These are phyloP conservation scores for Aspergillus biplanus DNA, from an alignment of 495 filamentous ascomycete species.

Conservation along the genomic window DNA sequence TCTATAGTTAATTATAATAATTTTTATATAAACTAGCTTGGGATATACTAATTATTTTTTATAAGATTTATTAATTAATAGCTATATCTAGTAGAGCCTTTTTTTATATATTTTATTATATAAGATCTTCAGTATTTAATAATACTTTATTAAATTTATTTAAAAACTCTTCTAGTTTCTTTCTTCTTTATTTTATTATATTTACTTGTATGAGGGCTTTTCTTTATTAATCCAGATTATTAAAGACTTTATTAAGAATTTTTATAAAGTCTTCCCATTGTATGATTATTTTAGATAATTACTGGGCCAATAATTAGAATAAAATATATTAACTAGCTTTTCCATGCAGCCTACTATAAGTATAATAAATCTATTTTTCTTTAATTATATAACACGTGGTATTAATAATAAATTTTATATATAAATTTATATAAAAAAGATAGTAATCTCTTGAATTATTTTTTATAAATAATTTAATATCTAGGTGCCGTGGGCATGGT, in stretches of 20 bases:
- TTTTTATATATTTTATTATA: background rate
- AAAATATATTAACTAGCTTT: background rate
- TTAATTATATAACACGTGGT: background rate
- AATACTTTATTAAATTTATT: constrained; percentile 1
- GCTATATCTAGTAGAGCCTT: background rate
- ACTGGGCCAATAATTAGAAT: background rate
- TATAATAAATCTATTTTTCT: background rate
- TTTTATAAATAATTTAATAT: constrained; percentile 1
- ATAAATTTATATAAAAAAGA: background rate
- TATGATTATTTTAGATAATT: background rate
- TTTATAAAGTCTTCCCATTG: background rate
- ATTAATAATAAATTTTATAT: constrained; percentile 5
- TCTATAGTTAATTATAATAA: background rate
- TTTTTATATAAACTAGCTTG: background rate
- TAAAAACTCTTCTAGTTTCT: background rate
- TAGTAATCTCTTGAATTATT: background rate
- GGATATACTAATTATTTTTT: background rate
- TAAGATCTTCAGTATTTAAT: background rate
- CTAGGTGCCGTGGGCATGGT: background rate
- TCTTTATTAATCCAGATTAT: background rate
- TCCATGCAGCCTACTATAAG: background rate
- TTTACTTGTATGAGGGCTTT: background rate
- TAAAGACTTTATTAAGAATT: background rate
- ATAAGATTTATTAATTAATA: background rate
- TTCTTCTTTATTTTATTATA: background rate